A percentile compares a stretch with the other conserved stretches of the same genome.
phyloP scores from a whole-genome alignment of 2,329 filamentous ascomycete species.

The Alternaria tenuissima region DNA sequence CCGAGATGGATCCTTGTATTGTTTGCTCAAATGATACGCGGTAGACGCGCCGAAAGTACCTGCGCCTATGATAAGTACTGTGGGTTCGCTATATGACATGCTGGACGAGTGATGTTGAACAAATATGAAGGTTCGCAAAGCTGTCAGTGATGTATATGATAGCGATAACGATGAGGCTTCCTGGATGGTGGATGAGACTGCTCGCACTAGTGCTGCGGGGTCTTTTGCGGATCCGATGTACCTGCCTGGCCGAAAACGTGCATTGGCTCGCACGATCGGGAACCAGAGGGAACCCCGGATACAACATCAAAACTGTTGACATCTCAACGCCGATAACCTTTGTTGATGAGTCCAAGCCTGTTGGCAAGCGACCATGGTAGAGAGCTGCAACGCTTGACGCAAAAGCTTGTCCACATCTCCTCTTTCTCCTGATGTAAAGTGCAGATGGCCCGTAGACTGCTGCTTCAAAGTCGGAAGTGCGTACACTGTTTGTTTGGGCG shows the following conservation, averaged over 20 bases:
- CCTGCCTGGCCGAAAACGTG: constrained; percentile 12
- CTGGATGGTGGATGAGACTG: constrained; percentile 8
- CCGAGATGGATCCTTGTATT: constrained; percentile 56
- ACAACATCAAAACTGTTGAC: not conserved
- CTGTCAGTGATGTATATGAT: constrained; percentile 1
- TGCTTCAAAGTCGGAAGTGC: not conserved
- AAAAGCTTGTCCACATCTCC: not conserved
- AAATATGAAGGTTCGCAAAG: not conserved
- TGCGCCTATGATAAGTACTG: constrained; percentile 66
- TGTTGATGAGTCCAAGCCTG: not conserved
- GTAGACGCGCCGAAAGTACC: constrained; percentile 73
- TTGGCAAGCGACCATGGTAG: not conserved
- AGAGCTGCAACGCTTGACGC: not conserved
- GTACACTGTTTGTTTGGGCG: not conserved
- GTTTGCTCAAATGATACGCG: constrained; percentile 67
- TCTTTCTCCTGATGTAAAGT: not conserved
- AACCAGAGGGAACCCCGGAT: not conserved
- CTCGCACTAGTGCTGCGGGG: constrained; percentile 18
- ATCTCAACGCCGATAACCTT: not conserved
- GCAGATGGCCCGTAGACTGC: not conserved
- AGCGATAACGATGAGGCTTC: constrained; percentile 4
- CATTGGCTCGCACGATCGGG: constrained; percentile 11
- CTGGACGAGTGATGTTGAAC: not conserved
- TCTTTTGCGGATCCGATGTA: constrained; percentile 18
- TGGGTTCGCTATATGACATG: constrained; percentile 23